phyloP scores from a whole-genome alignment of 768 basidiomycete genomes.

The Tephrocybe sp. region DNA sequence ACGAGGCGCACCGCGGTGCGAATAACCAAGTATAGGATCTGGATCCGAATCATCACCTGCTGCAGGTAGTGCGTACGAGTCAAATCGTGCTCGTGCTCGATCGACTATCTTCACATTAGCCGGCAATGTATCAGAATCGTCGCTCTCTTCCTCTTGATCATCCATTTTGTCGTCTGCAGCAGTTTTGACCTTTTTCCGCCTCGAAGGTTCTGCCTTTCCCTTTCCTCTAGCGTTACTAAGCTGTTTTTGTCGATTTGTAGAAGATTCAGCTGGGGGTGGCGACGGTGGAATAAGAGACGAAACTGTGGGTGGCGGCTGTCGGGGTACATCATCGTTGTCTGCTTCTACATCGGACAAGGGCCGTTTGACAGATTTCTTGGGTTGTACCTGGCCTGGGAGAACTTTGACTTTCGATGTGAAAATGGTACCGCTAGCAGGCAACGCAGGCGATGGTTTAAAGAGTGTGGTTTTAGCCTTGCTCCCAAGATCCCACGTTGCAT shows the following conservation, averaged over 20 bases:
- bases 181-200: constrained; percentile 54
- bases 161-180: constrained; percentile 28
- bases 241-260: constrained; percentile 20
- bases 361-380: constrained; percentile 39
- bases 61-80: constrained; percentile 12
- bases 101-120: constrained; percentile 36
- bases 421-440: neutral
- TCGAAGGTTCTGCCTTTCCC: constrained; percentile 23
- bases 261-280: constrained; percentile 49
- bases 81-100: constrained; percentile 22
- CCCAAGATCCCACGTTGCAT: constrained; percentile 10
- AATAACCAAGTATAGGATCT: constrained; percentile 33
- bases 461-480: constrained; percentile 5
- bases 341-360: constrained; percentile 33
- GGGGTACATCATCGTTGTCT: constrained; percentile 20
- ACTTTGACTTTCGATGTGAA: neutral
- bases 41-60: constrained; percentile 27
- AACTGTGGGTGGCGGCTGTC: constrained; percentile 11
- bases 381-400: neutral
- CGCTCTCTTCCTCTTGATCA: constrained; percentile 29
- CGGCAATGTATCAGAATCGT: constrained; percentile 20
- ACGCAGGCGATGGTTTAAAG: constrained; percentile 1
- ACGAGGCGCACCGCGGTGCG: constrained; percentile 32
- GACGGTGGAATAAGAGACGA: constrained; percentile 63
- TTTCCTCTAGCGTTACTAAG: constrained; percentile 38